Base-by-base conservation (phyloP, 106 monocot genomes). In the Acanthochlamys bracteata region DNA sequence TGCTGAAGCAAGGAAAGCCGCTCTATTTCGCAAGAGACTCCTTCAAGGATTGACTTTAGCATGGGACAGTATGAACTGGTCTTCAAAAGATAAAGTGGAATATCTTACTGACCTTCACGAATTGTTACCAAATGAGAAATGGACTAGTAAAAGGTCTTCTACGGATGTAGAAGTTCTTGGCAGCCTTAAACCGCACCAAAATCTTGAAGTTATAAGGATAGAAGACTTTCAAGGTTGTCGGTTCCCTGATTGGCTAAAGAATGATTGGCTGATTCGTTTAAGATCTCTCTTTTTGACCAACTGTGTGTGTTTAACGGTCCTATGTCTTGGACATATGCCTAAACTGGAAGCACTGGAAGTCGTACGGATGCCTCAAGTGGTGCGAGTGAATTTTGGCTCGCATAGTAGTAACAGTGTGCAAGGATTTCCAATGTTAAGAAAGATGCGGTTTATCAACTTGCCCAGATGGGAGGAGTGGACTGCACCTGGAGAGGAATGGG, bases 301-400 rank as follows among this genome's bases (percentile, higher is more conserved):
- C 12, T 73, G 73, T 40, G 39, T 10, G 10, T 39, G 46, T 0
- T 59, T 56, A 4, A 22, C 43, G 52, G 0, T 22, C 15, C 47
- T 73, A 23, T 66, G 43, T 13, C 49, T 73, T 22, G 73, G 73
- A 10, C 65, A 73, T 22, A 27, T 73, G 17, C 59, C 25, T 20
- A 15, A 3, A 4, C 68, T 68, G 0, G 54, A 43, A 25, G 17
- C 41, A 6, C 67, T 74, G 11, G 24, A 7, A 24, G 25, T 74
- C 58, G 19, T 14, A 20, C 3, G 10, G 7, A 25, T 74, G 43
- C 6, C 2, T 8, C 20, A 11, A 0, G 7, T 72, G 17, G 23
- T 23, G 17, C 1, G 13, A 12, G 67, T 61, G 24, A 61, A 61
- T 41, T 68, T 8, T 43, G 43, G 10, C 43, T 8, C 51, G 2